Evolutionary conservation across 768 basidiomycete genomes (phyloP).

Genomic region (Mycena chlorophos): DNA sequence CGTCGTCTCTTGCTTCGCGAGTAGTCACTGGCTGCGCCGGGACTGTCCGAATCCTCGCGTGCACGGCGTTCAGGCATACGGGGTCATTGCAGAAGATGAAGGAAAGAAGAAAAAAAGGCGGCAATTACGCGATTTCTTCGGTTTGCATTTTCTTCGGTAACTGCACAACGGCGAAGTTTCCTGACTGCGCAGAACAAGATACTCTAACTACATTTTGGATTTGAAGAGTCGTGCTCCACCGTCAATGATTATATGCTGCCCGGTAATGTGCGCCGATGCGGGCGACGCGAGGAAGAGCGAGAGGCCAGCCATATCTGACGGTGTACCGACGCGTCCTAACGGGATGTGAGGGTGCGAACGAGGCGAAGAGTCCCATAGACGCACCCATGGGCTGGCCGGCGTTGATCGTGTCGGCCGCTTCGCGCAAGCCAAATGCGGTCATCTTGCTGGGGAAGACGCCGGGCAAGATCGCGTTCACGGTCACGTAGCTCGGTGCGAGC

Average conservation of each 20-base stretch:
- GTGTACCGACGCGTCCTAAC: slow-evolving; percentile 62
- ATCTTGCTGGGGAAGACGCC: slow-evolving; percentile 84
- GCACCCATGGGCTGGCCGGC: slow-evolving; percentile 64
- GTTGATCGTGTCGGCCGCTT: slow-evolving; percentile 53
- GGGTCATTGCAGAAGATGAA: too few species aligned
- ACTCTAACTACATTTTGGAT: not conserved
- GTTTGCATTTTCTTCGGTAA: too few species aligned
- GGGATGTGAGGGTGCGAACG: not conserved
- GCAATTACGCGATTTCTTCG: too few species aligned
- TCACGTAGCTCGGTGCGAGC: slow-evolving; percentile 26
- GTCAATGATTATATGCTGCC: slow-evolving; percentile 69
- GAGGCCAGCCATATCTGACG: slow-evolving; percentile 72
- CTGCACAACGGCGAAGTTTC: too few species aligned
- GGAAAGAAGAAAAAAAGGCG: too few species aligned
- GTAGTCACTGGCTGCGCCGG: too few species aligned
- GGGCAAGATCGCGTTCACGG: slow-evolving; percentile 82
- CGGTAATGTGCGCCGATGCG: slow-evolving; percentile 74
- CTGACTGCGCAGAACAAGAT: too few species aligned
- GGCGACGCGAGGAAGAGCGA: slow-evolving; percentile 69
- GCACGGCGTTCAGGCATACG: too few species aligned
- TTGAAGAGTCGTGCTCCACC: slow-evolving; percentile 52
- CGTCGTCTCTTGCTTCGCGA: too few species aligned
- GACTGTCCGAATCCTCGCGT: too few species aligned
- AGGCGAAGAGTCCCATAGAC: slow-evolving; percentile 13
- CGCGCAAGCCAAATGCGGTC: slow-evolving; percentile 71